Evolutionary conservation across 352 stramenopile species (phyloP), one percentile per base, ranked within the genome.

Genomic region (Phytophthora lateralis): DNA sequence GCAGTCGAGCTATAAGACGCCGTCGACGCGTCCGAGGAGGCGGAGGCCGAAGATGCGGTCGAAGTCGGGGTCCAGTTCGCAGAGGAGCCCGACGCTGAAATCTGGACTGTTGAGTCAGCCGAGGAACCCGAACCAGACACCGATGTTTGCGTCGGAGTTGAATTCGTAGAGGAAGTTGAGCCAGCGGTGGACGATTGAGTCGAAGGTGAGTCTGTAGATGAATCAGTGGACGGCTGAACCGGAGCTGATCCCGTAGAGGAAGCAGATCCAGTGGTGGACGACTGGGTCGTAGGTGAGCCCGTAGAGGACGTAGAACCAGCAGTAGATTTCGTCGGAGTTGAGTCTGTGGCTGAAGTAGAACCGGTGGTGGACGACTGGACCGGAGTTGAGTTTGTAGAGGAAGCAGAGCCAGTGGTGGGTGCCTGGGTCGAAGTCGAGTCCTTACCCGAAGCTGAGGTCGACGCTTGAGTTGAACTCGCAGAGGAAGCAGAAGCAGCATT

Each of bases 1-100:
- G 35, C 15, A 4, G 37, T 27, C 55, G 55, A 62, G 17, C 32
- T 46, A 26, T 42, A 61, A 14, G 44, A 35, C 35, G 55, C 15
- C 10, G 20, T 41, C n/a, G 56, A 59, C 11, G 47, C 17, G 18
- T 51, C 29, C 10, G 37, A 50, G 10, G 55, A 56, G 14, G 45
- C 17, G 0, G 55, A 63, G n/a, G 45, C 45, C 17, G 56, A 64
- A 4, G 47, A 2, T 27, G 47, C 58, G 0, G 20, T 14, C 30
- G 56, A 37, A 6, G 18, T 12, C 0, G 49, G n/a, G 8, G 24
- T 56, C 24, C 35, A 38, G 20, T 37, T 6, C 9, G 21, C 34
- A 26, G 20, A 38, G n/a, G 49, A 56, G 4, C 49, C 35, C 15
- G 49, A 38, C 10, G 15, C 15, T 3, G 56, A 55, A 15, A 10